Percentiles rank a stretch among this genome's conserved stretches.
Evolutionary conservation across 768 basidiomycete genomes (phyloP).

Genomic region (Trametes elegans): DNA sequence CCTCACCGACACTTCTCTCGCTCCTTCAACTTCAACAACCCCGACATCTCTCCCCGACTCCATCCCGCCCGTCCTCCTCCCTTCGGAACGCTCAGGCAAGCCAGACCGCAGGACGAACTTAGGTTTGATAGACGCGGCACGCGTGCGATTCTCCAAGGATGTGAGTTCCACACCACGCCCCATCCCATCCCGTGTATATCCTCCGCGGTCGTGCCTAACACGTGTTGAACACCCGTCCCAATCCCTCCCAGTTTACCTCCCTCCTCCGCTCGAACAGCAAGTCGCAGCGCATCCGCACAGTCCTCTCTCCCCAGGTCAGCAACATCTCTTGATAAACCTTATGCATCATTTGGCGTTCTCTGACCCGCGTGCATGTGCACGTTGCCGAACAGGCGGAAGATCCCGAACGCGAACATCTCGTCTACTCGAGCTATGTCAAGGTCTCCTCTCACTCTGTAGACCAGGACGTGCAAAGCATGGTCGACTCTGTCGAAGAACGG

Average conservation of each 20-base stretch:
- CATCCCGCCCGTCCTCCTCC: conserved; percentile 13
- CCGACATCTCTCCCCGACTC: conserved; percentile 25
- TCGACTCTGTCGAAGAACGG: conserved; percentile 22
- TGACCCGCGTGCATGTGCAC: conserved; percentile 15
- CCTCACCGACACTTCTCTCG: conserved; percentile 24
- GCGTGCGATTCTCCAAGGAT: conserved; percentile 36
- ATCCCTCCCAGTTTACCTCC: conserved; percentile 26
- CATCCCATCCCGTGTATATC: conserved; percentile 21
- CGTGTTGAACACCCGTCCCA: conserved; percentile 31
- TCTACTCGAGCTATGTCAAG: conserved; percentile 23
- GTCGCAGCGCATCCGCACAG: conserved; percentile 17
- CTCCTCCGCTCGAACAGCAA: conserved; percentile 31
- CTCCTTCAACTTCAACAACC: conserved; percentile 25
- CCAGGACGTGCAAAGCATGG: conserved; percentile 22
- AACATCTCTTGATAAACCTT: background rate
- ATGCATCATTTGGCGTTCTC: background rate
- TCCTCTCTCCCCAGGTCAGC: conserved; percentile 17
- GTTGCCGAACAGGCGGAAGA: conserved; percentile 21
- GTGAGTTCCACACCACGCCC: conserved; percentile 30
- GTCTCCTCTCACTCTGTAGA: conserved; percentile 19
- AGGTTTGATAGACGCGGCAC: conserved; percentile 33
- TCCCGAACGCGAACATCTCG: conserved; percentile 18
- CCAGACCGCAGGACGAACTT: conserved; percentile 25
- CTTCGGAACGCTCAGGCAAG: conserved; percentile 19
- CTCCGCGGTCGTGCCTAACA: conserved; percentile 33